A percentile compares a stretch with the other conserved stretches of the same genome.
Evolutionary conservation across 192 early-diverging fungal species (phyloP).

Genomic region (Pecoramyces ruminantium): DNA sequence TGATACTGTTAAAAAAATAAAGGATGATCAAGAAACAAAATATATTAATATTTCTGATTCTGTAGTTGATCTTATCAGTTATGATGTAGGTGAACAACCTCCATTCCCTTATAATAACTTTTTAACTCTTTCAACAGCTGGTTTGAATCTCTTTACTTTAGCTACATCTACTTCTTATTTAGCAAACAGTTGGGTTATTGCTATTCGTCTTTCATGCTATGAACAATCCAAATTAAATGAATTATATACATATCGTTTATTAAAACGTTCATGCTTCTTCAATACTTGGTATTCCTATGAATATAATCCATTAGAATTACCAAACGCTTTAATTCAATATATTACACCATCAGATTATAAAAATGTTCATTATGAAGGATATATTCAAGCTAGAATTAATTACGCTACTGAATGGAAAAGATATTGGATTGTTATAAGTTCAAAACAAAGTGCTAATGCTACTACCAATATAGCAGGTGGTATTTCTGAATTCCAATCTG

Average conservation of each 20-base stretch:
- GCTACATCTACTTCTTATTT: conserved; percentile 15
- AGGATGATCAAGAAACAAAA: conserved; percentile 6
- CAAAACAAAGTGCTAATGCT: neutral
- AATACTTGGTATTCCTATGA: conserved; percentile 12
- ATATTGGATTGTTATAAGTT: conserved; percentile 15
- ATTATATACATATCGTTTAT: conserved; percentile 12
- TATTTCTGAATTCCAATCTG: neutral
- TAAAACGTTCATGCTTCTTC: conserved; percentile 7
- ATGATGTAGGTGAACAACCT: conserved; percentile 5
- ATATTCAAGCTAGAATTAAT: conserved; percentile 9
- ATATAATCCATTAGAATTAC: conserved; percentile 8
- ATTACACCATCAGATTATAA: conserved; percentile 2
- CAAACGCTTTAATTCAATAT: neutral
- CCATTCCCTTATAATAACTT: conserved; percentile 19
- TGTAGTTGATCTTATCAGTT: conserved; percentile 10
- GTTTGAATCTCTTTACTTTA: conserved; percentile 17
- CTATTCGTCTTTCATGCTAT: conserved; percentile 19
- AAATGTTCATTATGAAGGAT: conserved; percentile 16
- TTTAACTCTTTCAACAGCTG: conserved; percentile 16
- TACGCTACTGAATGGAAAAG: conserved; percentile 13
- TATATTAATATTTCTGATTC: conserved; percentile 15
- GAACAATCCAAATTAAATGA: conserved; percentile 15
- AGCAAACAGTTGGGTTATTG: conserved; percentile 18
- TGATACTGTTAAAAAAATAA: conserved; percentile 15
- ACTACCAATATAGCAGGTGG: too few species aligned